Evolutionary conservation across 1,284 basidiomycete genomes (phyloP).

Genomic region (Anthracocystis walkeri): DNA sequence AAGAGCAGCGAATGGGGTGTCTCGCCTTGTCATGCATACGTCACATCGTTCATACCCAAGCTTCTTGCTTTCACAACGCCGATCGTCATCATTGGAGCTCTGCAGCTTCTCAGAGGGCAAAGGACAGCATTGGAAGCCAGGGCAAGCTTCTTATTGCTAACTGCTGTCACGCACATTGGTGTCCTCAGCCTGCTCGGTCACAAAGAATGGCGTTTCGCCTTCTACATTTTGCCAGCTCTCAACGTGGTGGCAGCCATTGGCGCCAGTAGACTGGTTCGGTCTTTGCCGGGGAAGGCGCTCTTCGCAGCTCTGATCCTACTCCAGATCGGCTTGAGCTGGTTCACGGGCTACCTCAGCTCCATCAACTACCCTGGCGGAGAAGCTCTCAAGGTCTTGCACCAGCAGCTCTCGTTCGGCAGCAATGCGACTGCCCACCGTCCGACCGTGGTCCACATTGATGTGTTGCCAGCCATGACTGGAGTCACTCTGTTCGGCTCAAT

Average conservation of each 20-base stretch:
- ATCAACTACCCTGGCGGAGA: slow-evolving; percentile 91
- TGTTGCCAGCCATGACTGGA: slow-evolving; percentile 88
- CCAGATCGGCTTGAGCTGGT: slow-evolving; percentile 34
- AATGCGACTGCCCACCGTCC: background rate
- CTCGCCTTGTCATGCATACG: slow-evolving; percentile 80
- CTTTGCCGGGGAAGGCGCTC: slow-evolving; percentile 15
- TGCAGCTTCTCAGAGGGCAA: slow-evolving; percentile 44
- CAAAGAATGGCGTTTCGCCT: slow-evolving; percentile 92
- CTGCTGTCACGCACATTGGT: slow-evolving; percentile 74
- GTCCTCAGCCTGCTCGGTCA: slow-evolving; percentile 79
- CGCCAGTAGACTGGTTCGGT: slow-evolving; percentile 72
- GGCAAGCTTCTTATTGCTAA: slow-evolving; percentile 29
- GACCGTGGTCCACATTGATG: slow-evolving; percentile 76
- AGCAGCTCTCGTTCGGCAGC: slow-evolving; percentile 28
- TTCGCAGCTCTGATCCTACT: slow-evolving; percentile 14
- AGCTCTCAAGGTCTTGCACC: slow-evolving; percentile 78
- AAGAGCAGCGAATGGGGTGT: slow-evolving; percentile 92
- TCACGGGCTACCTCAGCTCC: slow-evolving; percentile 75
- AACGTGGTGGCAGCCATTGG: slow-evolving; percentile 83
- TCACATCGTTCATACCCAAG: slow-evolving; percentile 80
- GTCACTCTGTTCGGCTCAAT: slow-evolving; percentile 87
- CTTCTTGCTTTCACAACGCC: slow-evolving; percentile 77
- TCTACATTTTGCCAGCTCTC: slow-evolving; percentile 85
- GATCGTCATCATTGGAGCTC: slow-evolving; percentile 74
- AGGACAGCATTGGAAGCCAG: slow-evolving; percentile 2